Base-by-base conservation (phyloP, 768 basidiomycete species). In the Leccinum subgranulosum region DNA sequence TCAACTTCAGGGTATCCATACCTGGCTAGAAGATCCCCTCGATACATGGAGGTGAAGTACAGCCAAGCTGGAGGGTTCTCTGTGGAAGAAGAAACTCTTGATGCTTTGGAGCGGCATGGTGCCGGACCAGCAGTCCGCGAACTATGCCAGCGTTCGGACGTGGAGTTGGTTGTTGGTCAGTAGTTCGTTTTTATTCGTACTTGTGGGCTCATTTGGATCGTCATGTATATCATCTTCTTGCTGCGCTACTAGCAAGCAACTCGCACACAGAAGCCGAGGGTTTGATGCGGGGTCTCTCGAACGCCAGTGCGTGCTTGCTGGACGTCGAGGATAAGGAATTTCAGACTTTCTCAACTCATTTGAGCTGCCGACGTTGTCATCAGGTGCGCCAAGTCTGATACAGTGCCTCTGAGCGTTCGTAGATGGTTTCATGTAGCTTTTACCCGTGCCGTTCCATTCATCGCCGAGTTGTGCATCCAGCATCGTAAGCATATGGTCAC, bases 101-200 rank as follows among this genome's bases (percentile, higher is more conserved):
- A 23, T 97, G 66, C 79, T 98, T 2, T 95, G 95, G 8, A 93
- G 90, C 54, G 95, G 95, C n/a, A 93, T 97, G 86, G 95, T 19
- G 92, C 94, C 5, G 88, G 87, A 3, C 95, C 95, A 15, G 90
- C 91, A 0, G 86, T 93, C 3, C 83, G 89, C 52, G 82, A 88
- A 65, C 79, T 97, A 50, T 81, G 23, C 45, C 77, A 77, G 60
- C 75, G 85, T 55, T 62, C 67, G 0, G 88, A 92, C 61, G 74
- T 94, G 0, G 79, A 86, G 54, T 72, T 97, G 28, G 71, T 90
- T 6, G 84, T 97, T 59, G 94, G 94, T 94, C 60, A 67, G 87
- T 80, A 45, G 23, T 33, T 27, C 19, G 45, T 51, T 51, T 54
- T 57, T 52, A 59, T 57, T 2, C 27, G 51, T 62, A 53, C 60